phyloP scores from a whole-genome alignment of 257 asterid genomes.

The Misopates orontium region DNA sequence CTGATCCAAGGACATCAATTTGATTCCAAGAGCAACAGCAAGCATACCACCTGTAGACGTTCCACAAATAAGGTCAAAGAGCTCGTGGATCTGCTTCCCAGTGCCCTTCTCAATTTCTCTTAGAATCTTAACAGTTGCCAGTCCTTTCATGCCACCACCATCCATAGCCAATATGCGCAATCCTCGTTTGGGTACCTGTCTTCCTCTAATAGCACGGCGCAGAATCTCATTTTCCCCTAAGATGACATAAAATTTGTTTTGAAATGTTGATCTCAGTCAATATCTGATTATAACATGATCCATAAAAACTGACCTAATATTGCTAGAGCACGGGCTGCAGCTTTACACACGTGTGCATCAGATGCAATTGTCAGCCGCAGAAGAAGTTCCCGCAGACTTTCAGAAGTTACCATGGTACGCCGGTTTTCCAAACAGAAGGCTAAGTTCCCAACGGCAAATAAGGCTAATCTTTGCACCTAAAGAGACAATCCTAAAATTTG shows the following conservation, averaged over 20 bases:
- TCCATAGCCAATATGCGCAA: conserved; percentile 95
- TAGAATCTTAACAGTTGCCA: conserved; percentile 92
- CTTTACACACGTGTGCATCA: conserved; percentile 77
- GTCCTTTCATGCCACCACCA: conserved; percentile 99
- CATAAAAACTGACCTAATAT: conserved; percentile 64
- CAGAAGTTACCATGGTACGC: conserved; percentile 76
- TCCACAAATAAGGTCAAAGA: conserved; percentile 98
- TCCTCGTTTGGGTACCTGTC: conserved; percentile 86
- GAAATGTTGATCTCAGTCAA: conserved; percentile 21
- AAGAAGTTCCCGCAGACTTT: conserved; percentile 95
- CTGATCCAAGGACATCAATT: conserved; percentile 82
- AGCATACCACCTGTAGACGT: conserved; percentile 99
- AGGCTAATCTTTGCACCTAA: conserved; percentile 90
- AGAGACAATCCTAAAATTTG: conserved; percentile 24
- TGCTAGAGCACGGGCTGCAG: conserved; percentile 98
- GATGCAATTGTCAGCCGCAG: conserved; percentile 77
- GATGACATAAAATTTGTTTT: conserved; percentile 25
- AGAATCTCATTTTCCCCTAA: conserved; percentile 93
- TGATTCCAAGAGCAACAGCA: conserved; percentile 97
- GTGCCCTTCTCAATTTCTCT: conserved; percentile 90
- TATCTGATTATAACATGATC: background rate
- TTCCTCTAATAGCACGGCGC: conserved; percentile 89
- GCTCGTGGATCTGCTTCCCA: conserved; percentile 95
- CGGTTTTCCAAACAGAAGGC: conserved; percentile 97
- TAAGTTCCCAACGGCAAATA: conserved; percentile 85